phyloP scores from a whole-genome alignment of 1,284 basidiomycete genomes.

The Volvariella volvacea region DNA sequence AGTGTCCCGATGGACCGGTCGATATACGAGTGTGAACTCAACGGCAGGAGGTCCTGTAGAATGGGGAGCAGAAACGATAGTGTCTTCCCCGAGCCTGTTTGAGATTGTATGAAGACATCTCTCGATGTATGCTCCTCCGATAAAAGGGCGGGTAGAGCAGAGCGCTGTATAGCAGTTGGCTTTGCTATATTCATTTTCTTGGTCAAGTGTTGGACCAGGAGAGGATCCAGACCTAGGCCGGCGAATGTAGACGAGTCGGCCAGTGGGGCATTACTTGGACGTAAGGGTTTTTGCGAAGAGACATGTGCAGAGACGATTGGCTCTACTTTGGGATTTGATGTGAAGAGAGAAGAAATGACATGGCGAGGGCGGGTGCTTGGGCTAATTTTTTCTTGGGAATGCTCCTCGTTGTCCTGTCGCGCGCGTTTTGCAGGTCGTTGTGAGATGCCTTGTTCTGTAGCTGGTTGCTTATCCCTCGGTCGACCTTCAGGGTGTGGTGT shows the following conservation, averaged over 20 bases:
- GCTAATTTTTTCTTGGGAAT: conserved; percentile 13
- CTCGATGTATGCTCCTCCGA: conserved; percentile 37
- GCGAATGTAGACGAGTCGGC: conserved; percentile 67
- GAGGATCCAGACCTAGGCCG: conserved; percentile 75
- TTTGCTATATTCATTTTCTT: conserved; percentile 79
- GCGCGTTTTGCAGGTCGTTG: conserved; percentile 11
- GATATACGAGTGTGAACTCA: conserved; percentile 84
- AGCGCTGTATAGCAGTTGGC: conserved; percentile 90
- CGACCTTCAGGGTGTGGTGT: conserved; percentile 11
- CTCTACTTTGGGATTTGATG: conserved; percentile 69
- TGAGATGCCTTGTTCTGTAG: conserved; percentile 20
- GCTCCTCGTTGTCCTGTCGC: conserved; percentile 11
- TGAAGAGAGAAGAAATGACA: conserved; percentile 89
- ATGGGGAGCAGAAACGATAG: conserved; percentile 93
- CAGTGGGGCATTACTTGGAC: conserved; percentile 83
- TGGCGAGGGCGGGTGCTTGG: conserved; percentile 43
- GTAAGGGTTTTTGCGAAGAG: conserved; percentile 21
- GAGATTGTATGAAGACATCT: conserved; percentile 94
- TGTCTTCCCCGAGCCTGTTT: conserved; percentile 98
- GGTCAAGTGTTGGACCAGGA: conserved; percentile 76
- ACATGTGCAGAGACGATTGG: conserved; percentile 23
- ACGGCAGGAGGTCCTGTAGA: conserved; percentile 87
- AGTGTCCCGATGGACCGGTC: conserved; percentile 88
- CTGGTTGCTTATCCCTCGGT: conserved; percentile 35
- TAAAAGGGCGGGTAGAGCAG: conserved; percentile 72